Evolutionary conservation across 331 rosid species (phyloP).

Genomic region (Malus hybrid): DNA sequence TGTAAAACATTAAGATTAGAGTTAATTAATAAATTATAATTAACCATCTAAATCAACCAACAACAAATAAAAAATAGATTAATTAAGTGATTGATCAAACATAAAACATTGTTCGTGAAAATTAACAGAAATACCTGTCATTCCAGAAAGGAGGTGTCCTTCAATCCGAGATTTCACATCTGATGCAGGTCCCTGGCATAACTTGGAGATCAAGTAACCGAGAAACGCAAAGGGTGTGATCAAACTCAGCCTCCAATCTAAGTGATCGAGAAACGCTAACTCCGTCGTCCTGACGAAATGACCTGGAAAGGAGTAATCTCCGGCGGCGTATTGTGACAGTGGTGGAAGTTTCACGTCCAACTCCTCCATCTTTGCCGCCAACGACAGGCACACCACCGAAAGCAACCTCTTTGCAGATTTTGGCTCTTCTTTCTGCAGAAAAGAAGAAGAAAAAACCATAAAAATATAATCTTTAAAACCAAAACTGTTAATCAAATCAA

Average conservation of each 20-base stretch:
- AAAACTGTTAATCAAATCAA: background rate
- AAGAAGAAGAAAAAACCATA: no score
- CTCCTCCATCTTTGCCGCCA: constrained; percentile 89
- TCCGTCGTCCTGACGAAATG: constrained; percentile 37
- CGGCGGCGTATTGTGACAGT: constrained; percentile 36
- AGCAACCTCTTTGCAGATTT: constrained; percentile 35
- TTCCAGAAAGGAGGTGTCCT: constrained; percentile 37
- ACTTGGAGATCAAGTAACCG: constrained; percentile 45
- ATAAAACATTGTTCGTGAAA: no score
- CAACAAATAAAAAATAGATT: rapidly evolving
- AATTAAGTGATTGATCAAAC: background rate
- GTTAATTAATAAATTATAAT: background rate
- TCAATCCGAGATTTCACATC: constrained; percentile 20
- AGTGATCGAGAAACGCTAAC: constrained; percentile 55
- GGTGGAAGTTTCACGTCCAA: constrained; percentile 34
- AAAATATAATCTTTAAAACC: no score
- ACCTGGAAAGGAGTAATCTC: constrained; percentile 36
- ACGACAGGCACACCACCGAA: constrained; percentile 61
- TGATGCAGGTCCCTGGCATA: constrained; percentile 37
- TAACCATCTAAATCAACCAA: background rate
- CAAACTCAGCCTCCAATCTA: constrained; percentile 55
- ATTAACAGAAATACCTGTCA: constrained; percentile 36
- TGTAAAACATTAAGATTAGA: background rate
- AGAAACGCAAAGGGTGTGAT: constrained; percentile 66
- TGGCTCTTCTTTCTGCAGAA: constrained; percentile 28